Conservation (phyloP, 257 asterid genomes). For the Avicennia marina region DNA sequence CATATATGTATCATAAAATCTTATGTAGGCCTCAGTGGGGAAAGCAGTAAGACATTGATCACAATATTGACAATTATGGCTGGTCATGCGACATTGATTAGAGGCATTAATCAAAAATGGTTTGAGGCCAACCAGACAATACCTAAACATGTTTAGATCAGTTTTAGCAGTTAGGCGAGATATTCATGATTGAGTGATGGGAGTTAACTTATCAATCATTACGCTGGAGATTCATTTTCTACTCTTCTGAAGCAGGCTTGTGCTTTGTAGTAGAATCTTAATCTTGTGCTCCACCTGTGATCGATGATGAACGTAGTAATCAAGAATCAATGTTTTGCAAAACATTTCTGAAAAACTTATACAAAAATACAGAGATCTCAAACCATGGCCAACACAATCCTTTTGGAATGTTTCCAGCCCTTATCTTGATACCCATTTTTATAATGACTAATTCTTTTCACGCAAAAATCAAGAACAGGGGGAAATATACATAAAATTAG, state of each 20-base stretch:
- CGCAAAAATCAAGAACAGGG: too few relatives aligned
- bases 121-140: slow-evolving; percentile 21
- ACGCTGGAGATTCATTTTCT: slow-evolving; percentile 3
- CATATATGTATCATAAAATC: too few relatives aligned
- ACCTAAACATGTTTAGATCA: slow-evolving; percentile 17
- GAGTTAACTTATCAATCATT: slow-evolving; percentile 6
- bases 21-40: neutral
- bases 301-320: slow-evolving; percentile 13
- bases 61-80: slow-evolving; percentile 4
- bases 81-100: neutral
- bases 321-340: slow-evolving; percentile 10
- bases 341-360: neutral
- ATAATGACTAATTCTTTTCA: too few relatives aligned
- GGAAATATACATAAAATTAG: too few relatives aligned
- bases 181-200: neutral
- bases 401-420: neutral
- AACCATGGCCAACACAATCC: neutral
- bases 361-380: neutral
- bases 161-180: neutral
- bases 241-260: slow-evolving; percentile 22
- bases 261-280: slow-evolving; percentile 6
- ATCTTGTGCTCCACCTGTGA: slow-evolving; percentile 25
- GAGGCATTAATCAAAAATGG: neutral
- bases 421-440: neutral
- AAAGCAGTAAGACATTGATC: too few relatives aligned